Conservation (phyloP, 805 yeast genomes). For the Saccharomycopsis fodiens region DNA sequence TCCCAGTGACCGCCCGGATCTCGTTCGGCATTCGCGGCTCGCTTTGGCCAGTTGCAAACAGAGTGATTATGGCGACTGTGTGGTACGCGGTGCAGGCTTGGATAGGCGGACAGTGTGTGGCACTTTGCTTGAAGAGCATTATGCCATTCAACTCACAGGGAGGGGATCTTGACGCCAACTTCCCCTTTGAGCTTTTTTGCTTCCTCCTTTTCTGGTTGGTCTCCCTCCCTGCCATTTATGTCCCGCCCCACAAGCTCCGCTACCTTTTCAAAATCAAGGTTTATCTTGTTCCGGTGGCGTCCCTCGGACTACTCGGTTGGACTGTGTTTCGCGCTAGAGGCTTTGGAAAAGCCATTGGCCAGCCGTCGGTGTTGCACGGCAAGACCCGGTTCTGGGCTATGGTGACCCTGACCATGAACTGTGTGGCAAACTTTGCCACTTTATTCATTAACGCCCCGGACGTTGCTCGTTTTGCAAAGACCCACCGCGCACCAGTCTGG, state of each 20-base stretch:
- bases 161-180: conserved; percentile 53
- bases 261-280: conserved; percentile 81
- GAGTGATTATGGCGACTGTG: conserved; percentile 78
- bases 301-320: conserved; percentile 77
- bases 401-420: conserved; percentile 61
- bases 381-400: conserved; percentile 50
- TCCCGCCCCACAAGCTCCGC: conserved; percentile 74
- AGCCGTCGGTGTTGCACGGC: neutral
- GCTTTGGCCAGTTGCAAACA: conserved; percentile 78
- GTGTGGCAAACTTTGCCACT: conserved; percentile 74
- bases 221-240: conserved; percentile 70
- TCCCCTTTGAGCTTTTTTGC: conserved; percentile 62
- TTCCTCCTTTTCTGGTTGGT: conserved; percentile 78
- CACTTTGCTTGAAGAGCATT: conserved; percentile 65
- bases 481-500: conserved; percentile 36
- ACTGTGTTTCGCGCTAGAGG: conserved; percentile 55
- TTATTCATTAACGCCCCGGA: conserved; percentile 78
- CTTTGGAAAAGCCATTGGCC: conserved; percentile 48
- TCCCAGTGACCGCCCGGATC: conserved; percentile 74
- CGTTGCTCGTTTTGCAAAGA: conserved; percentile 66
- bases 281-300: conserved; percentile 70
- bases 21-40: conserved; percentile 84
- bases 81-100: conserved; percentile 88
- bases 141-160: conserved; percentile 57
- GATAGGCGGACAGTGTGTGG: conserved; percentile 77